A percentile compares a stretch with the other conserved stretches of the same genome.
Conservation (phyloP, 2,329 filamentous ascomycete species). For the Stromatinia cepivora region DNA sequence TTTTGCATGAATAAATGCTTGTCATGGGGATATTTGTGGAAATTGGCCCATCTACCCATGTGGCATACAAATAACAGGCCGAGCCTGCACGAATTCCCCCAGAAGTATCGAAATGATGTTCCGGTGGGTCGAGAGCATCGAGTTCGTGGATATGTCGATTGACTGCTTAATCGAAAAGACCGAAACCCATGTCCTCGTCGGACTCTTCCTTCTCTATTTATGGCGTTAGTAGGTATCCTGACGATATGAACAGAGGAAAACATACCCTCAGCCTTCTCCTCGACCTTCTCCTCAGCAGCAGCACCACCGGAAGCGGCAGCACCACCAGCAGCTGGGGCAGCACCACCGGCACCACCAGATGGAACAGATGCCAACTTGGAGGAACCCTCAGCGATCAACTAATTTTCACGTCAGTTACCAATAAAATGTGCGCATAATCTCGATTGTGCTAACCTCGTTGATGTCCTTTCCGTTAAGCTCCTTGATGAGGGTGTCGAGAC, state of each 20-base stretch:
- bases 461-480: slow-evolving; percentile 93
- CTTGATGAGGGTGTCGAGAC: slow-evolving; percentile 79
- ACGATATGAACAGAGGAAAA: slow-evolving; percentile 42
- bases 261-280: slow-evolving; percentile 82
- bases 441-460: slow-evolving; percentile 68
- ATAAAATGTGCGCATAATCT: slow-evolving; percentile 35
- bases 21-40: slow-evolving; percentile 31
- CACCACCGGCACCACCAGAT: slow-evolving; percentile 81
- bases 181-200: slow-evolving; percentile 76
- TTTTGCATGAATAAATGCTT: slow-evolving; percentile 34
- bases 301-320: slow-evolving; percentile 66
- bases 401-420: slow-evolving; percentile 33
- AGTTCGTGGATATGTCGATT: slow-evolving; percentile 31
- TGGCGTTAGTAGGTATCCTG: slow-evolving; percentile 32
- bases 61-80: slow-evolving; percentile 37
- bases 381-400: slow-evolving; percentile 91
- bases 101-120: slow-evolving; percentile 33
- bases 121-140: slow-evolving; percentile 33
- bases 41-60: slow-evolving; percentile 32
- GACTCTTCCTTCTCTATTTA: slow-evolving; percentile 63
- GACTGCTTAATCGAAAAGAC: slow-evolving; percentile 69
- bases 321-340: slow-evolving; percentile 64
- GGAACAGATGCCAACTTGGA: slow-evolving; percentile 97
- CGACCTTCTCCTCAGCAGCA: slow-evolving; percentile 62
- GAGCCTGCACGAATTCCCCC: slow-evolving; percentile 39